Base-by-base conservation (phyloP, 2,329 filamentous ascomycete species). In the Teratosphaeria nubilosa region DNA sequence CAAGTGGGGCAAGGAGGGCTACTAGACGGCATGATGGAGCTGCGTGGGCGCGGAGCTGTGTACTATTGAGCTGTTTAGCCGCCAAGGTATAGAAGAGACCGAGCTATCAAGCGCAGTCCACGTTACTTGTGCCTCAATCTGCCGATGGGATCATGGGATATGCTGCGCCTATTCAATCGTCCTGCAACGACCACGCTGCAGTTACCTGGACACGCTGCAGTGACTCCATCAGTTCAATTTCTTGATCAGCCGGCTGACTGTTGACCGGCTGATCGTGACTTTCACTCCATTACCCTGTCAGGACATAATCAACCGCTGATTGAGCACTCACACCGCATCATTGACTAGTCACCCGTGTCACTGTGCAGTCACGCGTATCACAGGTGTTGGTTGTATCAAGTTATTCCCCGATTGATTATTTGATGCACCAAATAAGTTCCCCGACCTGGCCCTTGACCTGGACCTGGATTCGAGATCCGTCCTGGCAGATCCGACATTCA, bases 1-100 rank as follows among this genome's bases (percentile, higher is more conserved):
- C 88, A 99, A 99, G 83, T 97, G 90, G 85, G 94, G 94, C 76
- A 97, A 97, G 85, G 94, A 97, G 67, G 91, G 90, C 68, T 97
- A 88, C 78, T 89, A 48, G 41, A 48, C 41, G 22, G 16, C 20
- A 20, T n/a, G 16, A 22, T 22, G 41, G n/a, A 20, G 41, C 22
- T 22, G 41, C n/a, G 16, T 6, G 5, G 41, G n/a, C 22, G 41
- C 34, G 16, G 34, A 16, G 34, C 16, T 41, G 13, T 41, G 34
- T 41, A 41, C 34, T 41, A 41, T 41, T 41, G 34, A 41, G 34
- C 34, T 16, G 34, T 41, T 2, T 41, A 14, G 34, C 11, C 34
- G 13, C 34, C 34, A 16, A n/a, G 34, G 34, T 14, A 41, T 41
- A 41, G 34, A 41, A 41, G 34, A 37, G 10, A 13, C 14, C 6